Evolutionary conservation across 2,329 filamentous ascomycete species (phyloP).

Genomic region (Sporothrix curviconia): DNA sequence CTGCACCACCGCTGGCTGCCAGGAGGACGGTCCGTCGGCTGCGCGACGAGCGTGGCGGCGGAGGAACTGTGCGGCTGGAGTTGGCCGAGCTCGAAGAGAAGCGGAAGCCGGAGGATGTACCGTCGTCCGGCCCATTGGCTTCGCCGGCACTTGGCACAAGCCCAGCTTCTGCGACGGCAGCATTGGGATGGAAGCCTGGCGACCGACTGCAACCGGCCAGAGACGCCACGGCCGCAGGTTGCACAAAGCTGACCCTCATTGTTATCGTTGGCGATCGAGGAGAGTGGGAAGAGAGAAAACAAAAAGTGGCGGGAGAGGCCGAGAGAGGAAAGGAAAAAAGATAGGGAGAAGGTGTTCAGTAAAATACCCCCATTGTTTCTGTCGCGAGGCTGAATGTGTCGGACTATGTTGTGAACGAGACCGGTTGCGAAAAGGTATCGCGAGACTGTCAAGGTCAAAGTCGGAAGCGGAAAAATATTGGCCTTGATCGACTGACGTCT

Average conservation of each 20-base stretch:
- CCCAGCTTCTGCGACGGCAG: conserved; percentile 13
- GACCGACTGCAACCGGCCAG: conserved; percentile 10
- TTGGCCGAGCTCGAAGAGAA: not conserved
- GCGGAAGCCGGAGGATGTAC: not conserved
- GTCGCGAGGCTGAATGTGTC: not conserved
- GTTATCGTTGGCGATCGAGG: not conserved
- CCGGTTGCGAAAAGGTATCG: too few species aligned
- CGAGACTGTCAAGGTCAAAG: too few species aligned
- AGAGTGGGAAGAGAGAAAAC: not conserved
- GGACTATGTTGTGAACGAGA: not conserved
- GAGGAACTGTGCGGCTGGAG: not conserved
- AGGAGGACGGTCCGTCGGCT: conserved; percentile 34
- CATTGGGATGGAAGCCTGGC: not conserved
- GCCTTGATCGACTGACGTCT: conserved; percentile 12
- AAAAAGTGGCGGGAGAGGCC: too few species aligned
- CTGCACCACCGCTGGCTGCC: conserved; percentile 44
- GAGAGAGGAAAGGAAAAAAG: not conserved
- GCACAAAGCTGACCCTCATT: not conserved
- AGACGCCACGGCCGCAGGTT: conserved; percentile 4
- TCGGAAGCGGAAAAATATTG: too few species aligned
- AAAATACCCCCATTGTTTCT: not conserved
- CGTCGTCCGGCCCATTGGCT: conserved; percentile 9
- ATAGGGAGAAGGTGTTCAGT: not conserved
- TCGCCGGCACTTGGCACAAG: conserved; percentile 15
- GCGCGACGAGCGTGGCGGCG: conserved; percentile 9